Evolutionary conservation across 2,329 filamentous ascomycete genomes (phyloP).

Genomic region (Aspergillus phoenicis): DNA sequence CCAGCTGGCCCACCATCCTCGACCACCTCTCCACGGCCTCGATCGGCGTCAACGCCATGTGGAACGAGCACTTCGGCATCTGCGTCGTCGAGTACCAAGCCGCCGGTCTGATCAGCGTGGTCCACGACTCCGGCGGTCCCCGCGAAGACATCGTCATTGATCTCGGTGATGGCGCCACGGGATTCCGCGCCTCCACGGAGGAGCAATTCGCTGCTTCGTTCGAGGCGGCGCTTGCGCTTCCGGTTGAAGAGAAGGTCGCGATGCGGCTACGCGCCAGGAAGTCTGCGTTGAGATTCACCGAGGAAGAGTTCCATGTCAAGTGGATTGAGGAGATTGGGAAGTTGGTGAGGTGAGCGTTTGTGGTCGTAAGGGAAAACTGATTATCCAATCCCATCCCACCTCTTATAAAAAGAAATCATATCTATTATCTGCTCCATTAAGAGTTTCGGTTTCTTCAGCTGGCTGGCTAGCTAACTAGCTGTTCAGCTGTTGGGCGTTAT

Average conservation of each 20-base stretch:
- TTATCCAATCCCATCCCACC: not conserved
- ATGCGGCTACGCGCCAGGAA: conserved; percentile 75
- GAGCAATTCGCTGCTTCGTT: conserved; percentile 81
- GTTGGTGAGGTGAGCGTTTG: conserved; percentile 57
- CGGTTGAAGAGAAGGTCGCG: conserved; percentile 63
- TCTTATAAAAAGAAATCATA: not conserved
- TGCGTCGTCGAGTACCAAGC: conserved; percentile 98
- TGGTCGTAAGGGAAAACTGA: conserved; percentile 22
- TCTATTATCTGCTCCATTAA: no score
- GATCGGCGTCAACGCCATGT: conserved; percentile 96
- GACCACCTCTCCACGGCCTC: conserved; percentile 74
- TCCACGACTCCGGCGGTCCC: conserved; percentile 90
- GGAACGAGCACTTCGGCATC: conserved; percentile 99
- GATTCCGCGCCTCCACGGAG: conserved; percentile 80
- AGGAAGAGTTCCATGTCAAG: conserved; percentile 76
- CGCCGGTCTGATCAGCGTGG: conserved; percentile 87
- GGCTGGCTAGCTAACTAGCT: no score
- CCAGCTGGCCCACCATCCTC: conserved; percentile 83
- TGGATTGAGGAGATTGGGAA: conserved; percentile 77
- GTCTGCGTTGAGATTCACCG: conserved; percentile 83
- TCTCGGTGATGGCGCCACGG: conserved; percentile 75
- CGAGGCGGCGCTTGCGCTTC: conserved; percentile 71
- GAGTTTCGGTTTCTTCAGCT: no score
- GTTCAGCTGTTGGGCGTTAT: no score
- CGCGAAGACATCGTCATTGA: conserved; percentile 89